Conservation (phyloP, 2,329 filamentous ascomycete genomes). For the Zalaria obscura region DNA sequence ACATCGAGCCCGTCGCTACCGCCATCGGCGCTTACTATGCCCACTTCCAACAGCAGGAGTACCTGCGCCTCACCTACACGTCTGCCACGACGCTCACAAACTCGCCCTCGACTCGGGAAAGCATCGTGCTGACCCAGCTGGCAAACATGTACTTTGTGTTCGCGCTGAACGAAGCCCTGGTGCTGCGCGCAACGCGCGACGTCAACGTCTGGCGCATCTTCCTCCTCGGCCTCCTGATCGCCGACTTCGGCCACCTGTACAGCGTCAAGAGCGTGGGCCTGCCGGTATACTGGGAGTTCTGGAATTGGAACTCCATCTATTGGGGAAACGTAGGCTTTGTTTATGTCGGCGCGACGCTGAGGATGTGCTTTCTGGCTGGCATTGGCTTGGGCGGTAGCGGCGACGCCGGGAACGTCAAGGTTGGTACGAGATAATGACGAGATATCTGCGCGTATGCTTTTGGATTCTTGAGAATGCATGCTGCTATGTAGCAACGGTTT, state of each 20-base stretch:
- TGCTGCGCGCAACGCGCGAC: constrained; percentile 56
- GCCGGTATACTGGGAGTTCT: constrained; percentile 28
- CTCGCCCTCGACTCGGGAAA: constrained; percentile 41
- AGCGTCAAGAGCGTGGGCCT: constrained; percentile 45
- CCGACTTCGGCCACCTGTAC: constrained; percentile 65
- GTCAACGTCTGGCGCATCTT: constrained; percentile 56
- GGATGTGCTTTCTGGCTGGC: constrained; percentile 18
- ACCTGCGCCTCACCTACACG: constrained; percentile 51
- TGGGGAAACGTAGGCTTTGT: constrained; percentile 23
- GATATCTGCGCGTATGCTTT: too few species aligned
- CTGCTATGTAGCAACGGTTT: too few species aligned
- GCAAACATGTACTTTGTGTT: constrained; percentile 69
- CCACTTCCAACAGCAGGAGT: constrained; percentile 35
- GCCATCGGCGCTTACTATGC: constrained; percentile 40
- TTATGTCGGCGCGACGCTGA: constrained; percentile 19
- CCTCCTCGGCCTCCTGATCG: constrained; percentile 52
- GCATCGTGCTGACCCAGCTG: constrained; percentile 56
- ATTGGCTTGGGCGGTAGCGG: constrained; percentile 10
- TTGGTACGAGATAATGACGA: too few species aligned
- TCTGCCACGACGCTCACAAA: constrained; percentile 28
- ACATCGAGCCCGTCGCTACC: constrained; percentile 49
- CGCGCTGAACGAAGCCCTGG: constrained; percentile 61
- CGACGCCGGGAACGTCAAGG: too few species aligned
- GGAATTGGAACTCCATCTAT: constrained; percentile 21
- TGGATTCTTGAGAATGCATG: too few species aligned